Evolutionary conservation across 75 land plant genomes (phyloP).

Genomic region (Pinus albicaulis): DNA sequence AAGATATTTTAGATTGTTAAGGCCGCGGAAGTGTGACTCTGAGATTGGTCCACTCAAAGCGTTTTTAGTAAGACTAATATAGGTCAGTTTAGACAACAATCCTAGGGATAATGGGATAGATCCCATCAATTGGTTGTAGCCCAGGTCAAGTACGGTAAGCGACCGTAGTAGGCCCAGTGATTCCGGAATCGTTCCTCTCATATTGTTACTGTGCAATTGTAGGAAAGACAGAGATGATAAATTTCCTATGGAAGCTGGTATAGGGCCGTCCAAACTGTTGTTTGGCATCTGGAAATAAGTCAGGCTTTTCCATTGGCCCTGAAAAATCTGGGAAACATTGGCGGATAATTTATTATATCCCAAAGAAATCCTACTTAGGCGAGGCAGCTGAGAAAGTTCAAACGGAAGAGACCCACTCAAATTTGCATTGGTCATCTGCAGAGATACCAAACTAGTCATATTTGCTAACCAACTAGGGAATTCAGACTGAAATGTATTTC

Average conservation of each 20-base stretch:
- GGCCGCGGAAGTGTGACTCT: neutral
- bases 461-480: no score
- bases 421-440: neutral
- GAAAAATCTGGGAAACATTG: constrained; percentile 1
- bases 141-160: constrained; percentile 43
- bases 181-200: constrained; percentile 43
- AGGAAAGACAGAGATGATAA: constrained; percentile 6
- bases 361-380: neutral
- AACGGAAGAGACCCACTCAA: neutral
- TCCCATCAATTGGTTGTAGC: constrained; percentile 55
- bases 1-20: neutral
- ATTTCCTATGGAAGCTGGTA: constrained; percentile 22
- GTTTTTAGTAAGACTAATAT: neutral
- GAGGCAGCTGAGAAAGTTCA: neutral
- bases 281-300: neutral
- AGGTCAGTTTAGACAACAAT: constrained; percentile 10
- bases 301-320: neutral
- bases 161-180: constrained; percentile 42
- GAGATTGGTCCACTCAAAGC: neutral
- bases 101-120: constrained; percentile 47
- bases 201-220: constrained; percentile 41
- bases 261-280: constrained; percentile 13
- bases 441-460: neutral
- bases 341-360: neutral
- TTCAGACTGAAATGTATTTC: no score